Conservation (phyloP, 805 yeast species). For the Starmera quercuum region DNA sequence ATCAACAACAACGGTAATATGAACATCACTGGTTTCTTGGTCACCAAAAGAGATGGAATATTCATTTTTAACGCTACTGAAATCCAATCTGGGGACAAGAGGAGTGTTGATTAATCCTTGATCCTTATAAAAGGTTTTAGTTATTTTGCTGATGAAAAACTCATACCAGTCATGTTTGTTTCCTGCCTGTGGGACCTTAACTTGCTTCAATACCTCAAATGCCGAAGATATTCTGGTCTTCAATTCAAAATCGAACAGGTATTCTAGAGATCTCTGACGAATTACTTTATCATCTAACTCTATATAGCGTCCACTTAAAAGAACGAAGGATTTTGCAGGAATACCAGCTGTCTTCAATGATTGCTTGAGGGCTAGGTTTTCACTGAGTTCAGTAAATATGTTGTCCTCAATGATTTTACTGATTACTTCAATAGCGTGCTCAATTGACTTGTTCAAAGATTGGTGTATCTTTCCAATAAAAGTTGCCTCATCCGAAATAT, state of each 20-base stretch:
- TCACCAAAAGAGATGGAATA: constrained; percentile 18
- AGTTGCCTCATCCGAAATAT: constrained; percentile 14
- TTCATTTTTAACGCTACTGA: constrained; percentile 22
- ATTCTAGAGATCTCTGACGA: constrained; percentile 23
- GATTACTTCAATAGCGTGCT: constrained; percentile 9
- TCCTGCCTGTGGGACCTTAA: constrained; percentile 11
- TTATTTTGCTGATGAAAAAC: constrained; percentile 31
- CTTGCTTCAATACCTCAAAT: constrained; percentile 16
- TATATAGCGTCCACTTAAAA: constrained; percentile 49
- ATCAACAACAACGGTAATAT: constrained; percentile 55
- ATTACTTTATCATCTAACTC: constrained; percentile 23
- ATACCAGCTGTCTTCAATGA: constrained; percentile 25
- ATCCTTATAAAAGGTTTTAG: constrained; percentile 34
- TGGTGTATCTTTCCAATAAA: constrained; percentile 14
- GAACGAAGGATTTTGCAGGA: constrained; percentile 30
- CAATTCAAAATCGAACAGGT: constrained; percentile 39
- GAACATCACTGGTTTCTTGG: constrained; percentile 31
- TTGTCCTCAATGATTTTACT: constrained; percentile 5
- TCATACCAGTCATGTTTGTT: constrained; percentile 39
- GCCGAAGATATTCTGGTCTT: constrained; percentile 33
- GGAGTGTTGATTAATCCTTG: constrained; percentile 22
- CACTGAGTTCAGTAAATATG: constrained; percentile 7
- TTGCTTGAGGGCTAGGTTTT: constrained; percentile 4
- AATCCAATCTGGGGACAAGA: constrained; percentile 40
- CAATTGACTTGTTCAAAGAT: constrained; percentile 7